Conservation (phyloP, 192 early-diverging fungal species). For the Coemansia sp. region DNA sequence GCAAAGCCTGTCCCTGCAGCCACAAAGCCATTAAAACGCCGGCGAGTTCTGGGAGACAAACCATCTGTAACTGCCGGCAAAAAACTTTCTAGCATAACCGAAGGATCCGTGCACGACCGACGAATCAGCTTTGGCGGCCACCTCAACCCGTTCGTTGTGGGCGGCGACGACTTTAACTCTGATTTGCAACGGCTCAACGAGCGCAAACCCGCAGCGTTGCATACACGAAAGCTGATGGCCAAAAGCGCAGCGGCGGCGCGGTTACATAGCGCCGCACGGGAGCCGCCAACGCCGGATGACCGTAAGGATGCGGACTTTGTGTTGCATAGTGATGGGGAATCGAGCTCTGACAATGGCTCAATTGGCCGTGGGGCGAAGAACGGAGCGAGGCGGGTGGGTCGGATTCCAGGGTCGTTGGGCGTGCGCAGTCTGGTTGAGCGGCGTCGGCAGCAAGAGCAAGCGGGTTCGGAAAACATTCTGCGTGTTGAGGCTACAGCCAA, state of each 20-base stretch:
- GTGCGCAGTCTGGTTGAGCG: conserved; percentile 41
- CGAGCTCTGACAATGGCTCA: conserved; percentile 9
- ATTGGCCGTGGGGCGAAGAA: conserved; percentile 1
- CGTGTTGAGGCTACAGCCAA: not conserved
- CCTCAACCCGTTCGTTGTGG: conserved; percentile 41
- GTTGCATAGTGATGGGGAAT: conserved; percentile 7
- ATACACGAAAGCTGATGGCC: conserved; percentile 18
- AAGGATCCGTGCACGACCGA: conserved; percentile 49
- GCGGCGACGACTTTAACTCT: conserved; percentile 38
- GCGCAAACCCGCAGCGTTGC: conserved; percentile 3
- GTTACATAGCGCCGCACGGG: conserved; percentile 18
- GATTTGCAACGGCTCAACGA: conserved; percentile 29
- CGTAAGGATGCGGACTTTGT: conserved; percentile 41
- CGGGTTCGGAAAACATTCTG: not conserved
- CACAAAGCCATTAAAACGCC: conserved; percentile 9
- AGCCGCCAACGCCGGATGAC: conserved; percentile 40
- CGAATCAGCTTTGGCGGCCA: conserved; percentile 46
- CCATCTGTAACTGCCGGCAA: not conserved
- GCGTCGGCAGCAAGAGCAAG: conserved; percentile 3
- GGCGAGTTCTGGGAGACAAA: conserved; percentile 19
- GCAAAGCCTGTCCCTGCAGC: not conserved
- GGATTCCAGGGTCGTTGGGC: conserved; percentile 32
- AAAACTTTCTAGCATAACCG: conserved; percentile 15
- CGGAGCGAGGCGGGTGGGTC: conserved; percentile 1
- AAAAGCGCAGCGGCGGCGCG: conserved; percentile 41